Percentiles rank a stretch among this genome's conserved stretches.
phyloP scores from a whole-genome alignment of 495 filamentous ascomycete species.

The Penicillium cosmopolitanum region DNA sequence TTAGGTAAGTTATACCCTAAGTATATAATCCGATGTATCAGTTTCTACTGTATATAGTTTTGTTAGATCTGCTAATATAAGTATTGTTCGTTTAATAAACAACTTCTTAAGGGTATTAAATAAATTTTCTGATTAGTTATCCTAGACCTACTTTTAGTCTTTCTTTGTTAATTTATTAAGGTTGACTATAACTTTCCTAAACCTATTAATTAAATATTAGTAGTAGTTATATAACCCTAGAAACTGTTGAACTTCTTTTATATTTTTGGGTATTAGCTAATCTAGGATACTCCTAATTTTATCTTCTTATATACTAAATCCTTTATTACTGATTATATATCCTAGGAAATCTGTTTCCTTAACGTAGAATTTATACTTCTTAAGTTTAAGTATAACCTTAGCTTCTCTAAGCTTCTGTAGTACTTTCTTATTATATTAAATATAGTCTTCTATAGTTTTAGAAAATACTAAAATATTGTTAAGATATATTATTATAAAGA shows the following conservation, averaged over 20 bases:
- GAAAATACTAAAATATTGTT: slow-evolving; percentile 41
- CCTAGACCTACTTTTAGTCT: slow-evolving; percentile 15
- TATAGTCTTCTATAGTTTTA: not conserved
- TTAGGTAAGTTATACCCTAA: slow-evolving; percentile 14
- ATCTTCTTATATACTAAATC: slow-evolving; percentile 14
- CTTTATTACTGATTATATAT: slow-evolving; percentile 11
- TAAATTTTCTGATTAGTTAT: slow-evolving; percentile 1
- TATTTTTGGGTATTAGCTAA: slow-evolving; percentile 7
- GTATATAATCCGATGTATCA: slow-evolving; percentile 11
- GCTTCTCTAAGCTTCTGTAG: slow-evolving; percentile 2
- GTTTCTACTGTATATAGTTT: slow-evolving; percentile 18
- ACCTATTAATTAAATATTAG: slow-evolving; percentile 13
- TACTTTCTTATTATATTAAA: not conserved
- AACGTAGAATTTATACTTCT: slow-evolving; percentile 12
- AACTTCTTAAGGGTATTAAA: slow-evolving; percentile 18
- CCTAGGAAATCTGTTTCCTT: slow-evolving; percentile 15
- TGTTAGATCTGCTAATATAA: slow-evolving; percentile 14
- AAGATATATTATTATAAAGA: slow-evolving; percentile 34
- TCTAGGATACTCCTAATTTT: slow-evolving; percentile 17
- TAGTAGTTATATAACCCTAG: slow-evolving; percentile 21
- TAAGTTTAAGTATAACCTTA: not conserved
- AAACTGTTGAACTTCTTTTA: slow-evolving; percentile 19
- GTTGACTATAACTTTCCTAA: not conserved
- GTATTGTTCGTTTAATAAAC: slow-evolving; percentile 3
- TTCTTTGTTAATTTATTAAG: slow-evolving; percentile 16